Conservation (phyloP, 2,329 filamentous ascomycete species). For the Penicillium sp. region DNA sequence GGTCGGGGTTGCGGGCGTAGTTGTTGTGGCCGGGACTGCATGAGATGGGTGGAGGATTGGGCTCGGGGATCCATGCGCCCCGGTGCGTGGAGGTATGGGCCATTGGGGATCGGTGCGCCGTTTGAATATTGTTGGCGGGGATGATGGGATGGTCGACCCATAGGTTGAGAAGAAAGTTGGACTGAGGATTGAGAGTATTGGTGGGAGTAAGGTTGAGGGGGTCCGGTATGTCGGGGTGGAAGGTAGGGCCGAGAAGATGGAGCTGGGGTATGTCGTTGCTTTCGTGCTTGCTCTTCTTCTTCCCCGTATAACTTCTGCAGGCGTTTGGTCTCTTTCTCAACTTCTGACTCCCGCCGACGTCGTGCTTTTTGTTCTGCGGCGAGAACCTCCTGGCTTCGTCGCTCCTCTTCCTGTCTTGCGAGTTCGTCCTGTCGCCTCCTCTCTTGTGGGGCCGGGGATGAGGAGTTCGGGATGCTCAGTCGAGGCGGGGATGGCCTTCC, state of each 20-base stretch:
- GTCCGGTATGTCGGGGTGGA: conserved; percentile 20
- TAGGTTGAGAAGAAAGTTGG: conserved; percentile 18
- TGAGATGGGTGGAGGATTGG: conserved; percentile 22
- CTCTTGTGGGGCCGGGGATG: conserved; percentile 16
- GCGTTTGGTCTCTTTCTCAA: conserved; percentile 76
- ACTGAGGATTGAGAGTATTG: conserved; percentile 20
- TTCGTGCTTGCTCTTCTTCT: conserved; percentile 38
- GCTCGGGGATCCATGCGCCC: conserved; percentile 16
- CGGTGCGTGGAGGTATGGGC: conserved; percentile 20
- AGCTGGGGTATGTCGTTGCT: conserved; percentile 11
- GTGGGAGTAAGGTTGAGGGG: conserved; percentile 16
- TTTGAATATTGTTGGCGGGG: conserved; percentile 16
- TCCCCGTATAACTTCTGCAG: conserved; percentile 59
- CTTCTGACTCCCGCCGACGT: conserved; percentile 49
- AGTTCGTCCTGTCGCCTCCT: conserved; percentile 37
- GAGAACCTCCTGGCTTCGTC: conserved; percentile 52
- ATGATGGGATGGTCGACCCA: conserved; percentile 12
- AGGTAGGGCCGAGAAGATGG: conserved; percentile 16
- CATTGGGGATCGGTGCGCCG: conserved; percentile 8
- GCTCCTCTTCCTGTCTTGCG: conserved; percentile 51
- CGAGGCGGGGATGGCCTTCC: conserved; percentile 8
- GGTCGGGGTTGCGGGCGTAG: conserved; percentile 11
- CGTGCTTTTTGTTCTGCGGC: conserved; percentile 45
- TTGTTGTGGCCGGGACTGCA: conserved; percentile 16
- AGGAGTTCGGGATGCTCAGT: conserved; percentile 12